These are phyloP conservation scores for Boletus bicolor DNA, from an alignment of 768 basidiomycete genomes.

Conservation along the genomic window DNA sequence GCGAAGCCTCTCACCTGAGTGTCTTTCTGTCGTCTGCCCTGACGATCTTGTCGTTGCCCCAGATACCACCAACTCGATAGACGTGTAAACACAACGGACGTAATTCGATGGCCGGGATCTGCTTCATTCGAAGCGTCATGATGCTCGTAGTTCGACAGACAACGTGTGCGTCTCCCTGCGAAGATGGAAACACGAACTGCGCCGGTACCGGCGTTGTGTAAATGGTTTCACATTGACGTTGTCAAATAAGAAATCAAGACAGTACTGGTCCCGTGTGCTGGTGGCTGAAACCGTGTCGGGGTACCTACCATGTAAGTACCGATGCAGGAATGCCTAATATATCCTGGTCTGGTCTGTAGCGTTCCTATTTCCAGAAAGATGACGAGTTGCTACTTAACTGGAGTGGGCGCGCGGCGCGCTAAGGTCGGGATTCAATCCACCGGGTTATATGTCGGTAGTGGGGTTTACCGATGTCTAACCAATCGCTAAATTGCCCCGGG, in stretches of 20 bases:
- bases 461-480: background rate
- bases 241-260: background rate
- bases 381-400: background rate
- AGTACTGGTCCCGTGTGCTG: background rate
- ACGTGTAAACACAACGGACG: conserved; percentile 24
- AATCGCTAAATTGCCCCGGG: background rate
- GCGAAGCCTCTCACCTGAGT: conserved; percentile 18
- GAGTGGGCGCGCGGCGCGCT: background rate
- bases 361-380: background rate
- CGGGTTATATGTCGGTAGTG: background rate
- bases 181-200: background rate
- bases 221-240: background rate
- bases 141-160: background rate
- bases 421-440: background rate
- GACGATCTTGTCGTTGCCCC: conserved; percentile 29
- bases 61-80: conserved; percentile 28
- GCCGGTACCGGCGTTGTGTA: background rate
- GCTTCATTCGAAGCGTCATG: conserved; percentile 4
- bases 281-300: background rate
- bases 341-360: background rate
- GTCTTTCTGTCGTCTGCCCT: conserved; percentile 27
- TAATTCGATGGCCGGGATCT: background rate
- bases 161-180: background rate
- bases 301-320: too few species aligned
- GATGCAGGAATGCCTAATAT: background rate